Percentiles rank a stretch among this genome's conserved stretches.
phyloP scores from a whole-genome alignment of 768 basidiomycete species.

The Mycena crocata region DNA sequence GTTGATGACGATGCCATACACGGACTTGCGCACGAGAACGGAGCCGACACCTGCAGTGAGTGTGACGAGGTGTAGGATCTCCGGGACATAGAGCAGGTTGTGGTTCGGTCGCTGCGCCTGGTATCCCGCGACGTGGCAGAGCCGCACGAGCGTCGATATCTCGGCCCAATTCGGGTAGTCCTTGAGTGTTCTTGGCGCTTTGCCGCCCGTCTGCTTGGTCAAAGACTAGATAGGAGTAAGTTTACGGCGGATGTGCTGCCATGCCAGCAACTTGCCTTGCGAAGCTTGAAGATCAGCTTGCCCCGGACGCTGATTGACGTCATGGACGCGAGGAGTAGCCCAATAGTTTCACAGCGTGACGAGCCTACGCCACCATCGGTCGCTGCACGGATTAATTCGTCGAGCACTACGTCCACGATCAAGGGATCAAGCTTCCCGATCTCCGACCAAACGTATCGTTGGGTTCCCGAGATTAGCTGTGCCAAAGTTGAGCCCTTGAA shows the following conservation, averaged over 20 bases:
- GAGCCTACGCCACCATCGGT: conserved; percentile 87
- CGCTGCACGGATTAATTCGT: conserved; percentile 84
- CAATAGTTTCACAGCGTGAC: conserved; percentile 78
- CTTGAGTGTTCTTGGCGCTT: conserved; percentile 68
- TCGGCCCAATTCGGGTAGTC: conserved; percentile 86
- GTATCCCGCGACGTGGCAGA: conserved; percentile 79
- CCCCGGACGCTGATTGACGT: conserved; percentile 85
- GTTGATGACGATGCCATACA: conserved; percentile 86
- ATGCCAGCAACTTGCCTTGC: conserved; percentile 65
- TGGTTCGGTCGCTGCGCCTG: conserved; percentile 71
- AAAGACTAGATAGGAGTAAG: conserved; percentile 61
- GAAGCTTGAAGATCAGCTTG: conserved; percentile 79
- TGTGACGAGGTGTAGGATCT: conserved; percentile 83
- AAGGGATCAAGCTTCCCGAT: conserved; percentile 75
- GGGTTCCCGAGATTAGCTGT: conserved; percentile 75
- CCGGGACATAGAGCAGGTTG: conserved; percentile 85
- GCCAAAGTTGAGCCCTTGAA: conserved; percentile 1
- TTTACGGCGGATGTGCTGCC: neutral
- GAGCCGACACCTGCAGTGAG: conserved; percentile 84
- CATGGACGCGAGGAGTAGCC: conserved; percentile 77
- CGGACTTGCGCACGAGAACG: conserved; percentile 77
- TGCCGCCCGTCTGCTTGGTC: conserved; percentile 72
- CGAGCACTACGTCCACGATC: conserved; percentile 78
- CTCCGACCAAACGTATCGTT: conserved; percentile 83
- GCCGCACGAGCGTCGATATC: conserved; percentile 81